phyloP scores from a whole-genome alignment of 345 rosid species.

The Iberis pinnata region DNA sequence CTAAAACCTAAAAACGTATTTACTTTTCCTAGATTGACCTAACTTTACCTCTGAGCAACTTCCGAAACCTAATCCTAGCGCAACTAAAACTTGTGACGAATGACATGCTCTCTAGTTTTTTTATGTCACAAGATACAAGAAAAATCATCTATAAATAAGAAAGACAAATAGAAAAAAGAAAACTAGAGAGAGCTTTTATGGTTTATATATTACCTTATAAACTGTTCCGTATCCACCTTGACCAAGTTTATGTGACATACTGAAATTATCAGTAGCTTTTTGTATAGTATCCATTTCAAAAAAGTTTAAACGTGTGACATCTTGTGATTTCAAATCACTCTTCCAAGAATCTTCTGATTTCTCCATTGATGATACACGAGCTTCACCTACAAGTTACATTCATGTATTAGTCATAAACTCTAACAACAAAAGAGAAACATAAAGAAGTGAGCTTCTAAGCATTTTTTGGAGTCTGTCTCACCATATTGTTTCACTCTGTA shows the following conservation, averaged over 20 bases:
- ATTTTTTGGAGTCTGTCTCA: conserved; percentile 8
- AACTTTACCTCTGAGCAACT: too few species aligned
- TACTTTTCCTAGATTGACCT: too few species aligned
- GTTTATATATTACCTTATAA: conserved; percentile 8
- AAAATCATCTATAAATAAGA: too few species aligned
- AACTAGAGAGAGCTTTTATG: neutral
- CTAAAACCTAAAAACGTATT: too few species aligned
- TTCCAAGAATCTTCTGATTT: conserved; percentile 7
- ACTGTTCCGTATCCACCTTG: conserved; percentile 27
- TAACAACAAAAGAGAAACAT: neutral
- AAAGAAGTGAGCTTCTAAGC: neutral
- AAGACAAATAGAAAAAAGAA: too few species aligned
- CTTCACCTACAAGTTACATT: conserved; percentile 5
- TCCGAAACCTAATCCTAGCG: too few species aligned
- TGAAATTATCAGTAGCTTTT: conserved; percentile 12
- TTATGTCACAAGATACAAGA: too few species aligned
- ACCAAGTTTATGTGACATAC: conserved; percentile 15
- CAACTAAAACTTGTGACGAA: too few species aligned
- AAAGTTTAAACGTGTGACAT: conserved; percentile 4
- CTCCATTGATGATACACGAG: neutral
- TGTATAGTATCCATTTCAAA: conserved; percentile 14
- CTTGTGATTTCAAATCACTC: neutral
- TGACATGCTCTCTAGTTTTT: too few species aligned
- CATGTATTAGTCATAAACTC: neutral
- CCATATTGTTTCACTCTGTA: conserved; percentile 21